Conservation (phyloP, 2,329 filamentous ascomycete genomes). For the Apiospora sp. region DNA sequence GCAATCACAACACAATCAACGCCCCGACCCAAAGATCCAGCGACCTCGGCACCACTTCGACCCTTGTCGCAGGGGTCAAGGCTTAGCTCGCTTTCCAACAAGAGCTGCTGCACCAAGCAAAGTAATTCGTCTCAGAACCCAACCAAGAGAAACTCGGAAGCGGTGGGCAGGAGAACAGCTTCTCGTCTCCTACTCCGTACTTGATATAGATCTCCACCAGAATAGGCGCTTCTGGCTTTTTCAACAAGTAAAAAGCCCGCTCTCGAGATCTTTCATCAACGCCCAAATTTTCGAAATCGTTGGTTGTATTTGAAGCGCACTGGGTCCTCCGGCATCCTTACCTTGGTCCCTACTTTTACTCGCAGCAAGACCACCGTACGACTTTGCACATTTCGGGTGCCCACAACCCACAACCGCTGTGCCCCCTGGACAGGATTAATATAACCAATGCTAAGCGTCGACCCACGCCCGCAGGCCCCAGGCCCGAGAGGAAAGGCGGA, state of each 20-base stretch:
- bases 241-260: neutral
- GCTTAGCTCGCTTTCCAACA: constrained; percentile 6
- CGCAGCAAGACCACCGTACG: constrained; percentile 2
- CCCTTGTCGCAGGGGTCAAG: constrained; percentile 11
- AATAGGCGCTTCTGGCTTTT: neutral
- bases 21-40: neutral
- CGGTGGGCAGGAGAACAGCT: neutral
- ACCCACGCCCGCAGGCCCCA: constrained; percentile 23
- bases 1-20: constrained; percentile 4
- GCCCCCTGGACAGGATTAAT: constrained; percentile 7
- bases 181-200: neutral
- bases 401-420: constrained; percentile 12
- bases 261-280: constrained; percentile 4
- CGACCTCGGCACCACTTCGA: constrained; percentile 1
- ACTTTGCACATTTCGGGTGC: constrained; percentile 6
- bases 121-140: constrained; percentile 1
- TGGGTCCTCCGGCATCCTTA: constrained; percentile 12
- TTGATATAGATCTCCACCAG: neutral
- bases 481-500: constrained; percentile 8
- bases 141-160: neutral
- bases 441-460: constrained; percentile 22
- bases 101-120: constrained; percentile 12
- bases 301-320: constrained; percentile 12
- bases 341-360: constrained; percentile 17
- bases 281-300: neutral